phyloP scores from a whole-genome alignment of 129 eudicot genomes.

The Flaveria robusta region DNA sequence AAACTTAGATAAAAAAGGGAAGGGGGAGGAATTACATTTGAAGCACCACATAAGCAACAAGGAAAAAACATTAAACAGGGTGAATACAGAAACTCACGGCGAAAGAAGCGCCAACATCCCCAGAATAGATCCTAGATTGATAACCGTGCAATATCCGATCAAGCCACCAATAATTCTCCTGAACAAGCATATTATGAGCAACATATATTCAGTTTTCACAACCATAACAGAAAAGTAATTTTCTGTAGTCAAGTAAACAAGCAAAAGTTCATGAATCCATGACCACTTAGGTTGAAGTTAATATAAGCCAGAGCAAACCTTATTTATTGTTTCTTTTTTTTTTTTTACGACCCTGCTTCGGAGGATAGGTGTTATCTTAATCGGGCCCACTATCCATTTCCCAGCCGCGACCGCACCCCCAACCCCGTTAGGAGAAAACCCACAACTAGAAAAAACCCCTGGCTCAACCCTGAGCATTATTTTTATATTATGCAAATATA shows the following conservation, averaged over 20 bases:
- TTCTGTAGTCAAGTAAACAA: conserved; percentile 9
- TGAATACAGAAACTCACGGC: conserved; percentile 44
- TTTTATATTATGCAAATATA: background rate
- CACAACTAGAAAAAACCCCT: no score
- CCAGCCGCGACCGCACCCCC: no score
- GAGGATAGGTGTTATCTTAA: no score
- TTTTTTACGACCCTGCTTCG: no score
- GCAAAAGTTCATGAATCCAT: conserved; percentile 18
- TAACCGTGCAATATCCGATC: conserved; percentile 80
- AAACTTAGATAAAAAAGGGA: background rate
- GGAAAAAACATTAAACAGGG: background rate
- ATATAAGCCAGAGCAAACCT: background rate
- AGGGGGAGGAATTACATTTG: background rate
- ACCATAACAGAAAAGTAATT: background rate
- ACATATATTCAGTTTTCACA: conserved; percentile 11
- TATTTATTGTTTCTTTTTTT: no score
- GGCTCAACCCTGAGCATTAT: background rate
- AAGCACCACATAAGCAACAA: conserved; percentile 8
- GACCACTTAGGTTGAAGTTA: conserved; percentile 11
- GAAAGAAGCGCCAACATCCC: conserved; percentile 78
- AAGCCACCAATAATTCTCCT: conserved; percentile 93
- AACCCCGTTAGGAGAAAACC: no score
- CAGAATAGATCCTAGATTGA: conserved; percentile 85
- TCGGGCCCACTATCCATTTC: no score
- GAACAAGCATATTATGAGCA: conserved; percentile 33